Conservation (phyloP, 768 basidiomycete genomes). For the Lactarius tabidus region DNA sequence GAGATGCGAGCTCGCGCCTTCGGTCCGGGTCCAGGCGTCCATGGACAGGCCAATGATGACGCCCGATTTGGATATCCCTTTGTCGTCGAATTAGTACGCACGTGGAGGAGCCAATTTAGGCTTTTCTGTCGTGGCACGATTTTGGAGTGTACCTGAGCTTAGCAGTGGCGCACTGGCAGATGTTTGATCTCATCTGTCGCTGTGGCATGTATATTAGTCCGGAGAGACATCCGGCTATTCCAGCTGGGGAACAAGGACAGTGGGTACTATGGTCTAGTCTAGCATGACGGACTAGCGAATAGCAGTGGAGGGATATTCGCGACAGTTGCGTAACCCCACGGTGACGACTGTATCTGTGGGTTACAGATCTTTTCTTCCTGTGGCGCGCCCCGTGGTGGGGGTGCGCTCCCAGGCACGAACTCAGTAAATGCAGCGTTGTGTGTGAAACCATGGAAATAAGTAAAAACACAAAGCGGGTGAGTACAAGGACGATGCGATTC, state of each 20-base stretch:
- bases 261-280: constrained; percentile 2
- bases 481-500: constrained; percentile 14
- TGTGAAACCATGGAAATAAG: neutral
- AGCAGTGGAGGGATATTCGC: constrained; percentile 1
- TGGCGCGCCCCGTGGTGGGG: neutral
- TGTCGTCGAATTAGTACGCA: constrained; percentile 7
- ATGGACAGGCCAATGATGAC: neutral
- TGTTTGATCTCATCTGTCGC: neutral
- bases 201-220: neutral
- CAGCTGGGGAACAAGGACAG: constrained; percentile 18
- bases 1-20: neutral
- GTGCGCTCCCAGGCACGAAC: constrained; percentile 11
- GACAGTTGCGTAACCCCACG: constrained; percentile 4
- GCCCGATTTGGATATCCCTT: constrained; percentile 17
- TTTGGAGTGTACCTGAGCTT: neutral
- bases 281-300: neutral
- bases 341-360: neutral
- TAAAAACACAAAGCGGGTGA: constrained; percentile 7
- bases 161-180: neutral
- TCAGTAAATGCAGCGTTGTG: neutral
- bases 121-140: constrained; percentile 1
- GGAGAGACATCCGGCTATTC: constrained; percentile 1
- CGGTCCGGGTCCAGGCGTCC: neutral
- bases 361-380: neutral
- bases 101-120: constrained; percentile 17